Base-by-base conservation (phyloP, 768 basidiomycete genomes). In the Cystofilobasidium capitatum region DNA sequence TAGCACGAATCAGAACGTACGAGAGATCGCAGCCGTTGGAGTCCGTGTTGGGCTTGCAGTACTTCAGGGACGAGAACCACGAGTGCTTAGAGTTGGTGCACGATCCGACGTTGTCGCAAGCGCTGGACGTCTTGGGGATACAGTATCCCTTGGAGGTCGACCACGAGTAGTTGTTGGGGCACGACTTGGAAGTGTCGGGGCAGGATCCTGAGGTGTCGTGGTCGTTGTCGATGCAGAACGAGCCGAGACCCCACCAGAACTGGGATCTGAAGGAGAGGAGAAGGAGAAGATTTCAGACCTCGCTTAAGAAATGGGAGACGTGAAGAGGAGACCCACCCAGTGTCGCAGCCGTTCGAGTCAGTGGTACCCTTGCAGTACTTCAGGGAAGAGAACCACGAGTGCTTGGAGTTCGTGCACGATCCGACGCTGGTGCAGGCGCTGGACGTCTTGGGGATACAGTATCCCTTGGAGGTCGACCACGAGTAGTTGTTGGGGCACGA, bases 391-490 rank as follows among this genome's bases (percentile, higher is more conserved):
- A n/a, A 29, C 63, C 63, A 64, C 24, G 16, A 20, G 63, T 64
- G 63, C 6, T 39, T 39, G 17, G 29, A 20, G 17, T 37, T 64
- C 14, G 17, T 40, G 58, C 59, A 66, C 35, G 58, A 26, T n/a
- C 44, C 58, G 35, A 57, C 42, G 22, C 33, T 66, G 7, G 13
- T 22, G n/a, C 65, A 66, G 36, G 37, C 65, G 36, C 22, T 59
- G n/a, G 24, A 3, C 29, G 57, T 59, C 42, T 66, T 59, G 13
- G 65, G 65, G 35, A 66, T 47, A 37, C 65, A 66, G 65, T 42
- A 44, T 10, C 29, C 35, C 17, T 47, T n/a, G 17, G 36, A 39
- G 36, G 2, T 31, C 10, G 58, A 60, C 58, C 58, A 60, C n/a
- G 58, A 36, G 58, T 60, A 60, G 20, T 39, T 60, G 37, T 9